phyloP scores from a whole-genome alignment of 2,329 filamentous ascomycete species.

The Hypoxylon sp. region DNA sequence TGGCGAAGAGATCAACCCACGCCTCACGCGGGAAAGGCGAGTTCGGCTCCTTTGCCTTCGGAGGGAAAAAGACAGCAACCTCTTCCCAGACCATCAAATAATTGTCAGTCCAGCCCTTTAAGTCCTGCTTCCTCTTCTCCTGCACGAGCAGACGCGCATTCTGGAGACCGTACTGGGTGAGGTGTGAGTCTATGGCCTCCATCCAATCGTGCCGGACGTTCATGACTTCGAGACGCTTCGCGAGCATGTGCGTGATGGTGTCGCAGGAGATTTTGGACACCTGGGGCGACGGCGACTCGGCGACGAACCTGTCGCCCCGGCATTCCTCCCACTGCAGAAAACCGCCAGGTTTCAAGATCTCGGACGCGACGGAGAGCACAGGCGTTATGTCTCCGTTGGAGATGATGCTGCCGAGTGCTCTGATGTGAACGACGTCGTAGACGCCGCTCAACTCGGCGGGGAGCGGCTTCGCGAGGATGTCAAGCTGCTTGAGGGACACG shows the following conservation, averaged over 20 bases:
- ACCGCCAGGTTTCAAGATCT: conserved; percentile 38
- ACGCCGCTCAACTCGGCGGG: conserved; percentile 23
- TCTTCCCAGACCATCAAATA: conserved; percentile 42
- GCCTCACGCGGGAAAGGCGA: conserved; percentile 34
- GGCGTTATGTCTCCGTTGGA: conserved; percentile 15
- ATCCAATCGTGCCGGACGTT: conserved; percentile 9
- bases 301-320: conserved; percentile 17
- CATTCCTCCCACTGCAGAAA: conserved; percentile 40
- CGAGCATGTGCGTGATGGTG: conserved; percentile 13
- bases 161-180: conserved; percentile 20
- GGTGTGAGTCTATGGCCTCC: conserved; percentile 17
- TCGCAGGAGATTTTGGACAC: conserved; percentile 14
- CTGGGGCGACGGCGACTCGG: conserved; percentile 22
- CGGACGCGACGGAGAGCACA: conserved; percentile 16
- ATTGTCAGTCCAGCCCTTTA: conserved; percentile 41
- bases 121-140: conserved; percentile 23
- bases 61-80: conserved; percentile 30
- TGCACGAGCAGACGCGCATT: conserved; percentile 2
- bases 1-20: conserved; percentile 31
- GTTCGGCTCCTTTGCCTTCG: conserved; percentile 24
- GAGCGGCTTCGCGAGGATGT: conserved; percentile 25
- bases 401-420: conserved; percentile 31
- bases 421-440: conserved; percentile 38
- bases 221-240: not conserved
- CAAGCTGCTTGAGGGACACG: conserved; percentile 26